Base-by-base conservation (phyloP, 75 land plant genomes). In the Gnetum montanum region DNA sequence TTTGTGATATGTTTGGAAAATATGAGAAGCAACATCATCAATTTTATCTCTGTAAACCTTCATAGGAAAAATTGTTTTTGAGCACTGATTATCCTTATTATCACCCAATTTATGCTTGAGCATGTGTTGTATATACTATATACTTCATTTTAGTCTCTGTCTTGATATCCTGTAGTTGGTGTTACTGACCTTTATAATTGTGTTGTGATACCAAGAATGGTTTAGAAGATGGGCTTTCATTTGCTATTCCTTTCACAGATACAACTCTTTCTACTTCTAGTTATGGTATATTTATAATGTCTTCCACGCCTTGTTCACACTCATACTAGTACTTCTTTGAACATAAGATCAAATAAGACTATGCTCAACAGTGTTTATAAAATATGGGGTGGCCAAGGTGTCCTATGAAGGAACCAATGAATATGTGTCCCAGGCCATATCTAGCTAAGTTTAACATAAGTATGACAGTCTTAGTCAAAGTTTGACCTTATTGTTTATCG, bases 171-270 rank as follows among this genome's bases (percentile, higher is more conserved):
- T 54, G 4, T 31, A 4, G 8, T 24, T 25, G 10, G 5, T 12
- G 38, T 8, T n/a, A 15, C 25, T 58, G 25, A 36, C 18, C n/a
- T n/a, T n/a, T n/a, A n/a, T 37, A 29, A 10, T 22, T 4, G 16
- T 50, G 33, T 59, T 11, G 11, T 63, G 16, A 18, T 36, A 26
- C 64, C 67, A 89, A 83, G 70, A 70, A 69, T 63, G 80, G 69
- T 41, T 68, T 81, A 23, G 97, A 92, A 65, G 87, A 83, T 58
- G 93, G 93, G 22, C 74, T 92, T 59, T 87, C 85, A 0, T 92
- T 92, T 79, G 83, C 93, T 35, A 87, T 92, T 58, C 88, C 93
- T 27, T 84, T 92, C 59, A 84, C 97, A 37, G 97, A 92, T 73
- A 81, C 85, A 34, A 66, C 79, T 1, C 69, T 72, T 19, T 68